Percentiles rank a stretch among this genome's conserved stretches.
Evolutionary conservation across 768 basidiomycete species (phyloP).

Genomic region (Mycena leptocephala): DNA sequence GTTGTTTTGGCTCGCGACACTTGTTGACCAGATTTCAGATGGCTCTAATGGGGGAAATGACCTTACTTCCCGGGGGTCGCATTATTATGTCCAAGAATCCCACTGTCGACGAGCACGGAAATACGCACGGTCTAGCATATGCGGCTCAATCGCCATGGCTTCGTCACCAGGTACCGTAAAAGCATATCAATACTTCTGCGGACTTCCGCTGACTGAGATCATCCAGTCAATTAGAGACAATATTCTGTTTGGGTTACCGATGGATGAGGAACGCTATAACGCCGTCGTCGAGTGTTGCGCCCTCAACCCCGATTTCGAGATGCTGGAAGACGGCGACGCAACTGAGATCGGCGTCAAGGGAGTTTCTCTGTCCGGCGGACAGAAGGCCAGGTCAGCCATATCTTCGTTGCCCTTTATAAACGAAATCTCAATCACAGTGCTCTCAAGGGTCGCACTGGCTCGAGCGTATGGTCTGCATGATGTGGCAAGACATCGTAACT

Average conservation of each 20-base stretch:
- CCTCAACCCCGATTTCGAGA: constrained; percentile 82
- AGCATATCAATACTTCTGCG: neutral
- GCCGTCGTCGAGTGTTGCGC: constrained; percentile 89
- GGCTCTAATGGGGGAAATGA: constrained; percentile 84
- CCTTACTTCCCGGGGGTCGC: constrained; percentile 62
- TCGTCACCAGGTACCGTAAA: constrained; percentile 57
- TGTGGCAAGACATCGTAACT: too few relatives aligned
- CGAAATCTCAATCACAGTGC: neutral
- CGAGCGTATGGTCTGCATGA: too few relatives aligned
- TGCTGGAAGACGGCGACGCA: constrained; percentile 84
- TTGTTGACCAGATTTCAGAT: constrained; percentile 55
- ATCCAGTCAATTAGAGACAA: constrained; percentile 80
- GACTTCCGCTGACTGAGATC: too few relatives aligned
- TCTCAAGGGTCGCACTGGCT: constrained; percentile 71
- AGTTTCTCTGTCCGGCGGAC: constrained; percentile 59
- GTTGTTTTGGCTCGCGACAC: too few relatives aligned
- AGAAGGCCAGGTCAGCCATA: constrained; percentile 68
- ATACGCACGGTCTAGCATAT: constrained; percentile 78
- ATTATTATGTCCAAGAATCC: constrained; percentile 81
- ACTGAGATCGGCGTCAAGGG: constrained; percentile 88
- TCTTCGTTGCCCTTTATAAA: neutral
- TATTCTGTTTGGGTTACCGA: constrained; percentile 83
- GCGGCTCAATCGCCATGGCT: constrained; percentile 84
- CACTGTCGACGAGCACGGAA: constrained; percentile 71
- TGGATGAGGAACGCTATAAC: constrained; percentile 81